Base-by-base conservation (phyloP, 306 rosid genomes). In the Hylodesmum podocarpum region DNA sequence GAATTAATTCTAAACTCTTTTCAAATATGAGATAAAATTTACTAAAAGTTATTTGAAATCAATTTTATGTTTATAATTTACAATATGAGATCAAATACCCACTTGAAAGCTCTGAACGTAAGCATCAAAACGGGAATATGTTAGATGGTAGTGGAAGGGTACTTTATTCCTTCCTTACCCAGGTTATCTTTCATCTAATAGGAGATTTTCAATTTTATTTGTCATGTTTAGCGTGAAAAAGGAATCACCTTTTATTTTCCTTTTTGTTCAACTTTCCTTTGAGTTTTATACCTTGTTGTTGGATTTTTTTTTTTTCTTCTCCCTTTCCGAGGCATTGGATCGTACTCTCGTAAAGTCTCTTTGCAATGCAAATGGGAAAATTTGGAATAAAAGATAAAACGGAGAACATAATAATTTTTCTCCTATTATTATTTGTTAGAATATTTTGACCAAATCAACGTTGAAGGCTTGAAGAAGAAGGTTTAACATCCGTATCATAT, bases 101-200 rank as follows among this genome's bases (percentile, higher is more conserved):
- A 25, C 37, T 37, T 43, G 53, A 61, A 79, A 70, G 46, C 15
- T 76, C 78, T 66, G 72, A 40, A 58, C 16, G 28, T 44, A 39
- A 62, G 88, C 84, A 80, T 86, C 87, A 50, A 83, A 55, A 77
- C 19, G 24, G 76, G 91, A 87, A 88, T 81, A 54, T 69, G 71
- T 69, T 67, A 43, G 71, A 80, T 69, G 81, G 55, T 82, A 86
- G 92, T 91, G 92, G 86, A 67, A 39, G 65, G 22, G 72, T 33
- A 29, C 91, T 89, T 91, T 91, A 91, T 89, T 77, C 97, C 78
- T 91, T 87, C 50, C 94, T 87, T 89, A 36, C 62, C 78, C 67
- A 15, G 0, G 39, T 86, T 72, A 82, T 75, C 73, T 66, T 80
- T 75, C 72, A 36, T 28, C 33, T 18, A 61, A 34, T 75, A 46